These are phyloP conservation scores for Ottelia alismoides DNA, from an alignment of 106 monocot species.

Conservation along the genomic window DNA sequence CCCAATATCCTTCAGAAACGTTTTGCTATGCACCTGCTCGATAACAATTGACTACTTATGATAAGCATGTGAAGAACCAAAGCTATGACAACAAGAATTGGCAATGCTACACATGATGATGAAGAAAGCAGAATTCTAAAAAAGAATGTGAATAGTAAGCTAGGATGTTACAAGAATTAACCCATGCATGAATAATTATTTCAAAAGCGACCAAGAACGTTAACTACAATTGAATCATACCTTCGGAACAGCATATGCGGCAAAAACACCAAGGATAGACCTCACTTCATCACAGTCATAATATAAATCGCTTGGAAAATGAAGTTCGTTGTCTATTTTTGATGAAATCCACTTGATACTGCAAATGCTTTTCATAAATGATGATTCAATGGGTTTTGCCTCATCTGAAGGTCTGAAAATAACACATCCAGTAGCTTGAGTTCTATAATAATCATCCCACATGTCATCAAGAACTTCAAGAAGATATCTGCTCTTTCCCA, in stretches of 20 bases:
- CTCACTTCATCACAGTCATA: constrained; percentile 65
- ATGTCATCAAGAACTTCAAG: constrained; percentile 84
- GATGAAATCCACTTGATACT: constrained; percentile 70
- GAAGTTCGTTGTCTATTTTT: constrained; percentile 49
- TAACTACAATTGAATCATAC: constrained; percentile 28
- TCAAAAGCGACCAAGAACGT: too few species aligned
- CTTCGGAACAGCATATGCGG: constrained; percentile 84
- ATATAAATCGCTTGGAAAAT: constrained; percentile 59
- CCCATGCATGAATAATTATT: too few species aligned
- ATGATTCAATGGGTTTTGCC: constrained; percentile 26
- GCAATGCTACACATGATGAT: too few species aligned
- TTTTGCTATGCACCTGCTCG: constrained; percentile 62
- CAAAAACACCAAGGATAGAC: constrained; percentile 53
- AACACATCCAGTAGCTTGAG: constrained; percentile 14
- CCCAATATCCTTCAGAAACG: constrained; percentile 61
- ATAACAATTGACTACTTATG: constrained; percentile 4
- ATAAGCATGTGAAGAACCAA: too few species aligned
- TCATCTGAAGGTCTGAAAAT: constrained; percentile 11
- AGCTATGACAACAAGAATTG: too few species aligned
- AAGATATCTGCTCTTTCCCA: constrained; percentile 68
- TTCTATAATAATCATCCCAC: constrained; percentile 82
- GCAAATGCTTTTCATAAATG: constrained; percentile 48
- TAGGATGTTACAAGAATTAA: too few species aligned
- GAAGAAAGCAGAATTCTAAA: too few species aligned
- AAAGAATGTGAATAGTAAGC: too few species aligned